Conservation (phyloP, 305 asterid species). For the Rubia tinctorum region DNA sequence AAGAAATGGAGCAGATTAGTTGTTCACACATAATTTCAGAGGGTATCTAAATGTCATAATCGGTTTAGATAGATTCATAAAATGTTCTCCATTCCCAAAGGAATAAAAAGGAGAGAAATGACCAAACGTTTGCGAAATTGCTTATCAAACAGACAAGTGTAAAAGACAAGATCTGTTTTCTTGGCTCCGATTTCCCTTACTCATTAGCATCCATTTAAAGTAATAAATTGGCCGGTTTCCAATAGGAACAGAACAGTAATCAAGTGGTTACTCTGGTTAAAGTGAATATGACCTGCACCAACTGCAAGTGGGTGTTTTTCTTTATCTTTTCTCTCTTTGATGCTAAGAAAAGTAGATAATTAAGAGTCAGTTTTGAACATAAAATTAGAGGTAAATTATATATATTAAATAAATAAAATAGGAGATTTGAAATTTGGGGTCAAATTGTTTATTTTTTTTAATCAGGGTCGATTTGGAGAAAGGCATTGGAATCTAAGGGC, state of each 20-base stretch:
- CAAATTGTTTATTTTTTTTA: no score
- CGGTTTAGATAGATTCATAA: not conserved
- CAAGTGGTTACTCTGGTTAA: not conserved
- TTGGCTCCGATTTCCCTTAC: not conserved
- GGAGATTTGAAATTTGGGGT: no score
- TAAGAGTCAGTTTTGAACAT: no score
- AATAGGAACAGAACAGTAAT: not conserved
- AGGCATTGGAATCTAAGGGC: no score
- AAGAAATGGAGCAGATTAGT: not conserved
- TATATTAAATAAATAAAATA: no score
- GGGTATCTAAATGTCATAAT: conserved; percentile 11
- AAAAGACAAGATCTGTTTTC: not conserved
- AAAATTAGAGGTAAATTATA: no score
- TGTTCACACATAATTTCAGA: conserved; percentile 7
- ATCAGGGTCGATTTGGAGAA: no score
- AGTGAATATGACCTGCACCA: not conserved
- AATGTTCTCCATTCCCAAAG: not conserved
- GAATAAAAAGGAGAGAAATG: not conserved
- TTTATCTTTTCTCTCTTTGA: no score
- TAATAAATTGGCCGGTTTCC: not conserved
- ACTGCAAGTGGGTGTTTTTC: not conserved
- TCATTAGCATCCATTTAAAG: not conserved
- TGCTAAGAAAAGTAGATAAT: no score
- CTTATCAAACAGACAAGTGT: not conserved
- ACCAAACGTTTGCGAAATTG: not conserved